Percentiles rank a stretch among this genome's conserved stretches.
These are phyloP conservation scores for Blepharisma stoltei DNA, from an alignment of 73 alveolate species.

Conservation along the genomic window DNA sequence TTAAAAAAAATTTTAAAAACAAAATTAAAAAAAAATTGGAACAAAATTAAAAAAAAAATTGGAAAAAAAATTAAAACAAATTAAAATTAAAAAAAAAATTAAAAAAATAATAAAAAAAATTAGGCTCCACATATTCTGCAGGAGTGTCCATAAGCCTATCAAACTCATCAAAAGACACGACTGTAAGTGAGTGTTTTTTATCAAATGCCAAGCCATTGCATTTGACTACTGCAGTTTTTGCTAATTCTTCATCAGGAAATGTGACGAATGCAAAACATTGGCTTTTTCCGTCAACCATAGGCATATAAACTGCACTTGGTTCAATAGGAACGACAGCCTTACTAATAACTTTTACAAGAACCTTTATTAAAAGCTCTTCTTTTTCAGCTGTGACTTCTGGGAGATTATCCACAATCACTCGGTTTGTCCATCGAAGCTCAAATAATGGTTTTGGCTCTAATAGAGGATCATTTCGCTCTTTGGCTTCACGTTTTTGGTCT, in stretches of 20 bases:
- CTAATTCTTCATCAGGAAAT: constrained; percentile 27
- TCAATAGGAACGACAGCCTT: not conserved
- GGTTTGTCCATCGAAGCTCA: constrained; percentile 25
- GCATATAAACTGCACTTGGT: constrained; percentile 4
- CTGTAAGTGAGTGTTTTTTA: constrained; percentile 20
- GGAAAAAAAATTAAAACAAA: too few relatives aligned
- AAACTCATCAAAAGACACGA: constrained; percentile 23
- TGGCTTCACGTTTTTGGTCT: not conserved
- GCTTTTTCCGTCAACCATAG: constrained; percentile 25
- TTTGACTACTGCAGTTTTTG: constrained; percentile 11
- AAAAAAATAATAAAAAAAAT: too few relatives aligned
- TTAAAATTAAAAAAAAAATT: too few relatives aligned
- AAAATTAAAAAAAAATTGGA: too few relatives aligned
- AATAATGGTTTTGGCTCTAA: constrained; percentile 21
- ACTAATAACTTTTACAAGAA: not conserved
- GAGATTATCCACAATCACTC: constrained; percentile 15
- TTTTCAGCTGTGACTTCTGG: constrained; percentile 12
- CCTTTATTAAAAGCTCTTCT: not conserved
- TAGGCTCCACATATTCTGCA: constrained; percentile 5
- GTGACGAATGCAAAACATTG: constrained; percentile 23
- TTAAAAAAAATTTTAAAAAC: too few relatives aligned
- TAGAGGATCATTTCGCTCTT: constrained; percentile 13
- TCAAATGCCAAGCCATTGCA: constrained; percentile 9
- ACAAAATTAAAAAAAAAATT: too few relatives aligned
- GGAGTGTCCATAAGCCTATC: constrained; percentile 31